Conservation (phyloP, 106 monocot species). For the Amphibolis antarctica region DNA sequence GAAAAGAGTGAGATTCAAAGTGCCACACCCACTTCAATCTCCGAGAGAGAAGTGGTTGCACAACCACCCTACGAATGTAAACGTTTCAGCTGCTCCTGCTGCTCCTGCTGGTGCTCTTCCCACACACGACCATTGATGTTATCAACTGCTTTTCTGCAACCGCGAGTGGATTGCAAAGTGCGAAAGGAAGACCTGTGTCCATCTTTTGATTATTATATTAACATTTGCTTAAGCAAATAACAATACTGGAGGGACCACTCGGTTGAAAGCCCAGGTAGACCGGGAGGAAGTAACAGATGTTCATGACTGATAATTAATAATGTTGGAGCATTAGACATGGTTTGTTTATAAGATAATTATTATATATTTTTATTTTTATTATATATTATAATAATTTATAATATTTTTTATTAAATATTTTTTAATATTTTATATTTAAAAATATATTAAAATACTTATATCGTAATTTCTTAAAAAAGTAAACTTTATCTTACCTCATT, state of each 20-base stretch:
- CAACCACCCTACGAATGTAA: conserved; percentile 1
- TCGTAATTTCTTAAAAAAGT: too few relatives aligned
- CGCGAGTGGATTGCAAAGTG: conserved; percentile 2
- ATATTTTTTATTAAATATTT: too few relatives aligned
- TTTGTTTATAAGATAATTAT: too few relatives aligned
- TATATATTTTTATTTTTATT: too few relatives aligned
- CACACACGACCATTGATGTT: neutral
- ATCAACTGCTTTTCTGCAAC: conserved; percentile 4
- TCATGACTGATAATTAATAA: neutral
- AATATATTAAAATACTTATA: too few relatives aligned
- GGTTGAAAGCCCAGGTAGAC: neutral
- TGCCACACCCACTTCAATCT: conserved; percentile 2
- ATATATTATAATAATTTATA: too few relatives aligned
- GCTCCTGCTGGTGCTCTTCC: neutral
- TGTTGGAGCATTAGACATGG: too few relatives aligned
- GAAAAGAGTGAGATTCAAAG: neutral
- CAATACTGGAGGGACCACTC: neutral
- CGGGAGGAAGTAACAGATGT: neutral
- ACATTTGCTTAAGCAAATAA: neutral
- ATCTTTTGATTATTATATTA: neutral
- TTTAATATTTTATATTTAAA: too few relatives aligned
- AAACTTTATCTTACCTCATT: too few relatives aligned
- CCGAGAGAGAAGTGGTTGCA: neutral
- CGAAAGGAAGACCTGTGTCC: conserved; percentile 2
- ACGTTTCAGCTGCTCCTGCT: neutral